Evolutionary conservation across 352 stramenopile species (phyloP), one percentile per base, ranked within the genome.

Genomic region (Globisporangium rhizosaccharum): DNA sequence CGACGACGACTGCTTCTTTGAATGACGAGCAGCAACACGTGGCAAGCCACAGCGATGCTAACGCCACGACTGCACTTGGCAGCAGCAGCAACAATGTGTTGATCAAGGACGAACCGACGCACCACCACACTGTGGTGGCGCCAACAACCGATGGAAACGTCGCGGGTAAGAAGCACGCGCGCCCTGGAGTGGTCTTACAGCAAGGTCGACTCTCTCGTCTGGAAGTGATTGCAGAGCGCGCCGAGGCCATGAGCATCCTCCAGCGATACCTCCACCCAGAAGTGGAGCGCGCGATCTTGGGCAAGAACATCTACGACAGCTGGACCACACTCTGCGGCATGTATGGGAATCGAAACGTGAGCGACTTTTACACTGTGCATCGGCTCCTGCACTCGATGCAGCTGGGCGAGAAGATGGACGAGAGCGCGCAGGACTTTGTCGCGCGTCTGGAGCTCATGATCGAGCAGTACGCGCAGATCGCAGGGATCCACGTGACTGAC

Each of bases 301-400:
- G 73, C 46, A 81, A 81, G 46, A 81, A 81, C 39, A 73, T 81
- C 33, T 78, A 72, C 49, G 72, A 81, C 57, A 81, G 72, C 50
- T 81, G 72, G 72, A 57, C 50, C 25, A 78, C 73, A 56, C 62
- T 81, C 18, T 81, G 70, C 51, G 60, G 67, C 14, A 63, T 81
- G 49, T 81, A 81, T 53, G 72, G 58, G 53, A 73, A 75, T 25
- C 61, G 61, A 25, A 72, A 54, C 23, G 68, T 25, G 33, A 61
- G 71, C 9, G 65, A 81, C 30, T 57, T 78, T 45, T 72, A 74
- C 57, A 67, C 66, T 46, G 73, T 76, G 72, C 72, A 81, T 39
- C 72, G 72, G 2, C 66, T 76, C 44, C n/a, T 81, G 53, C 64
- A 81, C 26, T 57, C 67, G 45, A 78, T 81, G 52, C 62, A 61